Conservation (phyloP, 441 rosid genomes). For the Manihot esculenta region DNA sequence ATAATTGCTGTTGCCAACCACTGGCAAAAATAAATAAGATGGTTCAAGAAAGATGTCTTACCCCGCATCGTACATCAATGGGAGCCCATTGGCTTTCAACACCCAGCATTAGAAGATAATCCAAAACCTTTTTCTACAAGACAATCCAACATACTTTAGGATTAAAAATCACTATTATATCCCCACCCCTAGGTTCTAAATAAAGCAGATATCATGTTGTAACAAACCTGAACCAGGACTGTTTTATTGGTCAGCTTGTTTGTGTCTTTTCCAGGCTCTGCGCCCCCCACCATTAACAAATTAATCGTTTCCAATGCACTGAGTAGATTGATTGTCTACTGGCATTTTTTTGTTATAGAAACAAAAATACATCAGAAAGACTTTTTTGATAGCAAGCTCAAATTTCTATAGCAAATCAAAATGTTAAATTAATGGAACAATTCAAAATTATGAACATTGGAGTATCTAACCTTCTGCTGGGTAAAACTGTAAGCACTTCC, state of each 20-base stretch:
- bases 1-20: not conserved
- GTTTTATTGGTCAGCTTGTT: slow-evolving; percentile 79
- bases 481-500: slow-evolving; percentile 83
- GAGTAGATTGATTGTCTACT: slow-evolving; percentile 95
- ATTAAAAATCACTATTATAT: slow-evolving; percentile 22
- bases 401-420: slow-evolving; percentile 11
- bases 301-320: slow-evolving; percentile 81
- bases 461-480: slow-evolving; percentile 93
- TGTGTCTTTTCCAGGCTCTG: slow-evolving; percentile 67
- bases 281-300: slow-evolving; percentile 72
- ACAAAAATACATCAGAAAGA: slow-evolving; percentile 48
- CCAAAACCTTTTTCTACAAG: slow-evolving; percentile 73
- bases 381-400: slow-evolving; percentile 19
- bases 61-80: slow-evolving; percentile 79
- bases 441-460: slow-evolving; percentile 21
- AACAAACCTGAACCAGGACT: slow-evolving; percentile 81
- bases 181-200: not conserved
- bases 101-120: slow-evolving; percentile 81
- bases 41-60: slow-evolving; percentile 38
- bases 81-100: slow-evolving; percentile 99
- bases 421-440: slow-evolving; percentile 15
- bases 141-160: slow-evolving; percentile 21
- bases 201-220: slow-evolving; percentile 8
- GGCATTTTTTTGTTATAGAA: slow-evolving; percentile 56
- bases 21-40: not conserved